Base-by-base conservation (phyloP, 805 yeast species). In the Zygoascus biomembranicola region DNA sequence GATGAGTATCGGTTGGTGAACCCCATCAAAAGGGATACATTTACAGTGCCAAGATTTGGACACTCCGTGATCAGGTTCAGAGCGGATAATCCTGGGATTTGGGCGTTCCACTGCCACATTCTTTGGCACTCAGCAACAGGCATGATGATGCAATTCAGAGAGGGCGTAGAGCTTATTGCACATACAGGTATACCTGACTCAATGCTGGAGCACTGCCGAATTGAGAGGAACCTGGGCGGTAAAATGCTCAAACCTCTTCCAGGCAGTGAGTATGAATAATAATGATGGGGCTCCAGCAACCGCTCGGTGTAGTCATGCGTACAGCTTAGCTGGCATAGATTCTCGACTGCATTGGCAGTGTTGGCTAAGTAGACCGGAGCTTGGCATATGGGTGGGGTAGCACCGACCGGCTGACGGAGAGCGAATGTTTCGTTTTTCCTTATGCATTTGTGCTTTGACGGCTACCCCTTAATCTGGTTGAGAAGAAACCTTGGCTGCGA, bases 101-200 rank as follows among this genome's bases (percentile, higher is more conserved):
- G 97, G 97, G 80, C 85, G 57, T 86, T 90, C 82, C 97, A 90
- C 67, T 90, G 97, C 41, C 97, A 89, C 67, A 82, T 89, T 63
- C 92, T 88, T 66, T 90, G 97, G 97, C 97, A 90, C 73, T 77
- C 88, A 70, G 77, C 82, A 61, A 95, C 89, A 70, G 97, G 97
- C 60, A 77, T 90, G 63, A 49, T 60, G 53, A 60, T 67, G 63
- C 64, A 63, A 31, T 60, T 69, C 42, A 53, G 57, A 13, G 56
- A 60, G 67, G 74, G 55, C 52, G 64, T 26, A 51, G 59, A 59
- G 39, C 44, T 35, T 75, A 52, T 51, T 23, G 13, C 31, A 9
- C 54, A 74, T 51, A 52, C 60, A 1, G 39, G 16, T 2, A 56
- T 59, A 32, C 62, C 69, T 2, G 41, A 45, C 3, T 50, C 52